Base-by-base conservation (phyloP, 805 yeast species). In the Tetrapisispora phaffii region DNA sequence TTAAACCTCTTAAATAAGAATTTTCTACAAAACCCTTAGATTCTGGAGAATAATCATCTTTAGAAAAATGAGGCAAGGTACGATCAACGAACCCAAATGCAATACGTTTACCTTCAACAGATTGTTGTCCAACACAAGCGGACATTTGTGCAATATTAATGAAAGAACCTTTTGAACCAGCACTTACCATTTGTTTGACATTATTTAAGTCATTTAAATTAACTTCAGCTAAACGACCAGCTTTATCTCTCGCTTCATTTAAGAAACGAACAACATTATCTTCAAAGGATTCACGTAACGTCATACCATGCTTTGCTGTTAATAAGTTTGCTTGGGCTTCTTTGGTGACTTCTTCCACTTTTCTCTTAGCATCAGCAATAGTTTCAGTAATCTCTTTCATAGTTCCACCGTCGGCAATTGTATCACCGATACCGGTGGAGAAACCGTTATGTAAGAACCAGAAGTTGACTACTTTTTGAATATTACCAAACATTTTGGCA, bases 81-180 rank as follows among this genome's bases (percentile, higher is more conserved):
- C 99, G 83, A 65, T 93, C 97, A 34, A 87, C 80, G 63, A 93
- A 93, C 37, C 99, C 99, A 57, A 85, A 93, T 21, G 96, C 94
- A 71, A 93, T 90, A 77, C 99, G 95, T 67, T 86, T 93, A 78
- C 99, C 99, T 72, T 93, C 98, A 39, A 93, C 98, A 69, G 95
- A 93, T 66, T 93, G 99, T 69, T 93, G 99, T 58, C 98, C 98
- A 24, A 93, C 98, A 83, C 98, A 93, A 10, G 98, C 98, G 34
- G 97, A 88, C 98, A 93, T 93, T 71, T 89, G 97, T 21, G 99
- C 95, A 65, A 93, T 93, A 66, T 93, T 93, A 67, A 93, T 93
- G 67, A 90, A 93, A 15, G 98, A 93, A 74, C 99, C 99, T 70
- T 93, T 93, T 28, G 99, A 93, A 60, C 99, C 99, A 13, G 98